Evolutionary conservation across 805 yeast genomes (phyloP).

Genomic region (Saccharomycopsis fibuligera): DNA sequence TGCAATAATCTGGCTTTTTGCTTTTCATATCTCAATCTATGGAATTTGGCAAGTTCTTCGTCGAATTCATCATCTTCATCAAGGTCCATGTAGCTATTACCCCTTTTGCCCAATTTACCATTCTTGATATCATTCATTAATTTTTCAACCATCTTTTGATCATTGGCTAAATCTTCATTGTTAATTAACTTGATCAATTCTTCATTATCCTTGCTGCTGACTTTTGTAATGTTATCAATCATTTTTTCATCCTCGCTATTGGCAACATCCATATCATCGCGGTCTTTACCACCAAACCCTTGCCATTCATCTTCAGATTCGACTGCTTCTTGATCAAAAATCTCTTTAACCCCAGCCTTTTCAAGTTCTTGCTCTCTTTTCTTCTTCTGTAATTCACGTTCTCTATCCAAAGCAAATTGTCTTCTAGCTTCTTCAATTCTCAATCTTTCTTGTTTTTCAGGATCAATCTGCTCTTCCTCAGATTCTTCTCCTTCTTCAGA

Average conservation of each 20-base stretch:
- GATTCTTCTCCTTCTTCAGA: slow-evolving; percentile 18
- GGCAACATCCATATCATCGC: slow-evolving; percentile 45
- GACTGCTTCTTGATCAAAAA: slow-evolving; percentile 77
- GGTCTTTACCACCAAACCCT: slow-evolving; percentile 67
- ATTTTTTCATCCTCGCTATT: slow-evolving; percentile 72
- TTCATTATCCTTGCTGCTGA: slow-evolving; percentile 46
- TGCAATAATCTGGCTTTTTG: slow-evolving; percentile 45
- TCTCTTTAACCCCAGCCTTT: slow-evolving; percentile 47
- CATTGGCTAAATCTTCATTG: slow-evolving; percentile 55
- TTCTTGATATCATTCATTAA: slow-evolving; percentile 66
- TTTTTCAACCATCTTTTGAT: slow-evolving; percentile 56
- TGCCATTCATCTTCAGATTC: slow-evolving; percentile 89
- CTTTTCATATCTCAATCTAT: slow-evolving; percentile 34
- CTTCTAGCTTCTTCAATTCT: slow-evolving; percentile 20
- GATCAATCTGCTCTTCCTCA: slow-evolving; percentile 21
- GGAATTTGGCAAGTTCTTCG: slow-evolving; percentile 28
- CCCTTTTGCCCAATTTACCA: slow-evolving; percentile 59
- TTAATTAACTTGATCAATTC: slow-evolving; percentile 52
- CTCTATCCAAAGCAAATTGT: slow-evolving; percentile 23
- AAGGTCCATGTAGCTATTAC: slow-evolving; percentile 53
- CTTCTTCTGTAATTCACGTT: slow-evolving; percentile 25
- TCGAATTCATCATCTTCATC: slow-evolving; percentile 56
- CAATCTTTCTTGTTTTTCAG: slow-evolving; percentile 23
- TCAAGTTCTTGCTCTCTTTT: slow-evolving; percentile 41
- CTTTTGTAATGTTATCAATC: slow-evolving; percentile 63